These are phyloP conservation scores for Gilbertella persicaria DNA, from an alignment of 371 early-diverging fungal genomes.

Conservation along the genomic window DNA sequence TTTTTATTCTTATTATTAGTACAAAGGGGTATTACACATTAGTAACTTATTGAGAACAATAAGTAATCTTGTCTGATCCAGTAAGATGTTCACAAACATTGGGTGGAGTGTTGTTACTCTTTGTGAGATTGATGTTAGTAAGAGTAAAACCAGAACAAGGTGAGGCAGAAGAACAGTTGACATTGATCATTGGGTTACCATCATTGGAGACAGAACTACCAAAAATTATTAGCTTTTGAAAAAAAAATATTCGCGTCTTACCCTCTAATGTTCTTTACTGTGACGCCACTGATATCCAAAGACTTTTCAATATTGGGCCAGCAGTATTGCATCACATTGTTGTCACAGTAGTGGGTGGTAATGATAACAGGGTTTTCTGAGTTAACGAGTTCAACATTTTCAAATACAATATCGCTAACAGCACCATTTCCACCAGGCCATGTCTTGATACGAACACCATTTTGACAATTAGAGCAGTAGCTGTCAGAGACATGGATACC, in stretches of 20 bases:
- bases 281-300: conserved; percentile 27
- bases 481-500: conserved; percentile 24
- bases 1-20: no score
- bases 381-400: conserved; percentile 20
- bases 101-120: conserved; percentile 8
- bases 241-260: background rate
- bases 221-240: background rate
- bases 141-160: conserved; percentile 24
- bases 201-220: conserved; percentile 2
- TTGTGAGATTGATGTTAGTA: conserved; percentile 13
- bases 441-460: conserved; percentile 42
- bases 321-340: conserved; percentile 29
- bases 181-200: conserved; percentile 15
- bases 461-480: conserved; percentile 36
- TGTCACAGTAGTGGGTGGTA: conserved; percentile 13
- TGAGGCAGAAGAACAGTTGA: conserved; percentile 25
- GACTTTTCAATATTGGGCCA: conserved; percentile 19
- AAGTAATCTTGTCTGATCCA: conserved; percentile 5
- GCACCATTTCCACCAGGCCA: conserved; percentile 39
- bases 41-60: background rate
- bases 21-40: no score
- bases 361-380: conserved; percentile 31
- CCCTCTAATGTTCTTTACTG: conserved; percentile 24
- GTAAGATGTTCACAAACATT: conserved; percentile 7
- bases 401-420: conserved; percentile 27